Percentiles rank a stretch among this genome's conserved stretches.
These are phyloP conservation scores for Colletotrichum paranaense DNA, from an alignment of 2,329 filamentous ascomycete species.

Conservation along the genomic window DNA sequence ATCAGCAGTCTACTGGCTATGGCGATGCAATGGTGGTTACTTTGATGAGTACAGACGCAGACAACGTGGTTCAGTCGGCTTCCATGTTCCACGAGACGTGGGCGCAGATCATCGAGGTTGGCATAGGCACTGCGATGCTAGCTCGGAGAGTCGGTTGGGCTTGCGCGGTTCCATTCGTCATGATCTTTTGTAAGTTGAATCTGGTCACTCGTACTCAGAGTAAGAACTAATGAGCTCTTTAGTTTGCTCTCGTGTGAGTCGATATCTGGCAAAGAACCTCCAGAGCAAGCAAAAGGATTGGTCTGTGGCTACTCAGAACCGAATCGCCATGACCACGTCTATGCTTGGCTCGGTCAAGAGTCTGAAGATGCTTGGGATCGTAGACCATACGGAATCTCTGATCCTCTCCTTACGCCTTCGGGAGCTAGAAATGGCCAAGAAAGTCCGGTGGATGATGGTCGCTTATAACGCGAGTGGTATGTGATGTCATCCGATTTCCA, in stretches of 20 bases:
- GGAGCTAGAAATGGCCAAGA: slow-evolving; percentile 36
- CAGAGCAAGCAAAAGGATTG: slow-evolving; percentile 18
- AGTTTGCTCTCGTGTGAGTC: slow-evolving; percentile 22
- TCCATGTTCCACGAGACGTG: slow-evolving; percentile 37
- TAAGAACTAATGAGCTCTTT: not conserved
- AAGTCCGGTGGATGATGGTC: slow-evolving; percentile 36
- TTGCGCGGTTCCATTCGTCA: slow-evolving; percentile 49
- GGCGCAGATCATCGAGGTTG: slow-evolving; percentile 38
- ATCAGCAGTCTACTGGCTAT: not conserved
- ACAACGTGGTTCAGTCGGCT: slow-evolving; percentile 25
- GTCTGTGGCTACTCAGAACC: slow-evolving; percentile 38
- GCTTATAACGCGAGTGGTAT: slow-evolving; percentile 24
- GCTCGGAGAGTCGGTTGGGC: slow-evolving; percentile 38
- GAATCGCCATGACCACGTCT: slow-evolving; percentile 44
- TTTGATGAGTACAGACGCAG: slow-evolving; percentile 35
- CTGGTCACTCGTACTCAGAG: no score
- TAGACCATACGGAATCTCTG: slow-evolving; percentile 42
- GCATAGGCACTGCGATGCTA: slow-evolving; percentile 33
- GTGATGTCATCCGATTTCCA: not conserved
- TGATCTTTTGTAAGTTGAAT: slow-evolving; percentile 42
- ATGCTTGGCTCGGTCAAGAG: slow-evolving; percentile 48
- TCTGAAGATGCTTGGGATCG: slow-evolving; percentile 50
- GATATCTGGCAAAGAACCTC: slow-evolving; percentile 12
- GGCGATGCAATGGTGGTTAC: slow-evolving; percentile 20
- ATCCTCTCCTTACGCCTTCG: slow-evolving; percentile 49